These are phyloP conservation scores for Aciculosporium take DNA, from an alignment of 2,329 filamentous ascomycete genomes.

Conservation along the genomic window DNA sequence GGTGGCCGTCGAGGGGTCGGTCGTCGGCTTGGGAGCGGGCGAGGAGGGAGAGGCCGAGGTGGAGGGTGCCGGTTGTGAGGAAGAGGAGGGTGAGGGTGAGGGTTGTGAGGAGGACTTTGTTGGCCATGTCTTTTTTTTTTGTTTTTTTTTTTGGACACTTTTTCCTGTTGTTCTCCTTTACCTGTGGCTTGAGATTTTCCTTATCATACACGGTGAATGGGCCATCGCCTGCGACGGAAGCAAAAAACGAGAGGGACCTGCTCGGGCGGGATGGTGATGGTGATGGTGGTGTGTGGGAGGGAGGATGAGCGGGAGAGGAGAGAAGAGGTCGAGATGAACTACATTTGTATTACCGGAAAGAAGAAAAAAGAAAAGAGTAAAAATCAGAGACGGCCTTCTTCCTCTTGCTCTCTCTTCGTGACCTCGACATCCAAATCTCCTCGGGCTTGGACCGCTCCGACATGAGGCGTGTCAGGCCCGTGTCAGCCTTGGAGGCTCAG, in stretches of 20 bases:
- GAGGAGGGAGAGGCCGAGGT: slow-evolving; percentile 41
- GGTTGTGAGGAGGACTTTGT: slow-evolving; percentile 38
- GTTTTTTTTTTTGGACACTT: background rate
- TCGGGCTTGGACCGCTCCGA: background rate
- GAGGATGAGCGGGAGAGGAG: background rate
- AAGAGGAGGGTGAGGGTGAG: slow-evolving; percentile 36
- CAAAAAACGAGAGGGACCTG: too few relatives aligned
- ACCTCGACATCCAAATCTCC: too few relatives aligned
- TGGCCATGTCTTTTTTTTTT: slow-evolving; percentile 27
- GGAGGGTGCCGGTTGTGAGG: slow-evolving; percentile 36
- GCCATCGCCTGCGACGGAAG: too few relatives aligned
- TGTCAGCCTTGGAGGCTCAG: slow-evolving; percentile 10
- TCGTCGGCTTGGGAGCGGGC: slow-evolving; percentile 32
- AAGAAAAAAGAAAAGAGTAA: too few relatives aligned
- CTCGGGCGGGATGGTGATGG: too few relatives aligned
- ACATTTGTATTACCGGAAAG: too few relatives aligned
- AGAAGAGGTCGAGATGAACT: background rate
- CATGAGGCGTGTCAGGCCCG: slow-evolving; percentile 15
- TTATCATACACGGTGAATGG: too few relatives aligned
- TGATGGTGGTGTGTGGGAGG: background rate
- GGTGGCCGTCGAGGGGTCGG: slow-evolving; percentile 27
- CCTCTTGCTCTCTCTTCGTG: too few relatives aligned
- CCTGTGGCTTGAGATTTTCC: too few relatives aligned
- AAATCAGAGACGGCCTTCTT: too few relatives aligned
- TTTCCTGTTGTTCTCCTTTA: too few relatives aligned